A percentile compares a stretch with the other conserved stretches of the same genome.
phyloP scores from a whole-genome alignment of 306 rosid species.

The Castanea sativa region DNA sequence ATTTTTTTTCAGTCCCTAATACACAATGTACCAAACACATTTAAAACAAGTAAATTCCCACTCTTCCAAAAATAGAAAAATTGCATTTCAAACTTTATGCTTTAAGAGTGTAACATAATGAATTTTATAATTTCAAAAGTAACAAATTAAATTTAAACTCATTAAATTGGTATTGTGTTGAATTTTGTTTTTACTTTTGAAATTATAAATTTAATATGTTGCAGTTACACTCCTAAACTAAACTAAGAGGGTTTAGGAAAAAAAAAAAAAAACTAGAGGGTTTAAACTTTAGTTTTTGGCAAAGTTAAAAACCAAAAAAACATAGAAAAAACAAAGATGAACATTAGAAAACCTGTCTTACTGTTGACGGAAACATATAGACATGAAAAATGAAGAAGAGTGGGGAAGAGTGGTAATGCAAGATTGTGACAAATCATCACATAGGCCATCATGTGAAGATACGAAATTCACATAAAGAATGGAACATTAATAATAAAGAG shows the following conservation, averaged over 20 bases:
- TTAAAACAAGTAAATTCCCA: too few species aligned
- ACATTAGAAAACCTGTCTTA: neutral
- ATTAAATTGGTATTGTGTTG: too few species aligned
- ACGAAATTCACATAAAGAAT: conserved; percentile 33
- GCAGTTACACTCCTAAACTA: neutral
- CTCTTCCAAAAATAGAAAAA: too few species aligned
- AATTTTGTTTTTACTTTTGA: too few species aligned
- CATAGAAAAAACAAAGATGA: neutral
- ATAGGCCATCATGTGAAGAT: conserved; percentile 48
- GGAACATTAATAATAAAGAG: conserved; percentile 22
- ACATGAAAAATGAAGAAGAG: neutral
- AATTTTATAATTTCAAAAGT: too few species aligned
- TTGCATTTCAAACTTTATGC: too few species aligned
- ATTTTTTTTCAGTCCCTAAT: too few species aligned
- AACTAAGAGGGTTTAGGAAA: neutral
- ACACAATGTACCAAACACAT: too few species aligned
- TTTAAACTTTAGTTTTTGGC: too few species aligned
- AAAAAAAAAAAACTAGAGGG: neutral
- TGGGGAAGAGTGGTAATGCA: conserved; percentile 34
- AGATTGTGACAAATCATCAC: conserved; percentile 46
- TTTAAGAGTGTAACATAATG: too few species aligned
- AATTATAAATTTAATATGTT: too few species aligned
- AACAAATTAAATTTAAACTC: too few species aligned
- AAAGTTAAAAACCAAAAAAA: neutral
- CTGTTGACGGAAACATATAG: neutral